Conservation (phyloP, 1,139 yeast genomes). For the Meyerozyma athensensis region DNA sequence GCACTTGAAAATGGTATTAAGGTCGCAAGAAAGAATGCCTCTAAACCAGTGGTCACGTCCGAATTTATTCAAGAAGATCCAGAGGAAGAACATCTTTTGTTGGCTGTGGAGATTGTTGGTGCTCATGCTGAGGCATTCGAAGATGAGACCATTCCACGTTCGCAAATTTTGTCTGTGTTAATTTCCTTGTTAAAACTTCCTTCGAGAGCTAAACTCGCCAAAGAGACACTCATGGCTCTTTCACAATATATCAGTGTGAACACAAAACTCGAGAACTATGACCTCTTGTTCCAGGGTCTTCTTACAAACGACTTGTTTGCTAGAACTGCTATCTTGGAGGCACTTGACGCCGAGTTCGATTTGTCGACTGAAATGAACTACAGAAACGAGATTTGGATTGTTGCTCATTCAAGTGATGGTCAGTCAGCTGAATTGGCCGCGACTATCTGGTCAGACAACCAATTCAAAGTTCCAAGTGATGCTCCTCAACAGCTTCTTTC, state of each 20-base stretch:
- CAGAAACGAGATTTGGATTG: slow-evolving; percentile 72
- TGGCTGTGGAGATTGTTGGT: slow-evolving; percentile 73
- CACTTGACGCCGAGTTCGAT: slow-evolving; percentile 83
- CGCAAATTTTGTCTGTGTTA: slow-evolving; percentile 55
- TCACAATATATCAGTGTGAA: slow-evolving; percentile 70
- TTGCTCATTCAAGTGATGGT: slow-evolving; percentile 69
- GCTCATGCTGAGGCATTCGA: slow-evolving; percentile 73
- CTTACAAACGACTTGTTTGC: slow-evolving; percentile 66
- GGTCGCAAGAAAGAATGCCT: slow-evolving; percentile 47
- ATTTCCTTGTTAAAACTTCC: slow-evolving; percentile 68
- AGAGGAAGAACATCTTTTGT: slow-evolving; percentile 78
- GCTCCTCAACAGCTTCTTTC: slow-evolving; percentile 43
- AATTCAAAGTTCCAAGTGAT: slow-evolving; percentile 40
- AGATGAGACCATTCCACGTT: slow-evolving; percentile 65
- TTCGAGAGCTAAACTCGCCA: slow-evolving; percentile 72
- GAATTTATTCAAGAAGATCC: slow-evolving; percentile 77
- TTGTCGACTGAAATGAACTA: slow-evolving; percentile 49
- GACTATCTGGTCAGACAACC: slow-evolving; percentile 83
- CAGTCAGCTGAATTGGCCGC: slow-evolving; percentile 61
- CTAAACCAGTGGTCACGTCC: slow-evolving; percentile 44
- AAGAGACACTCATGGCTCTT: slow-evolving; percentile 74
- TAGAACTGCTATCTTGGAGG: slow-evolving; percentile 74
- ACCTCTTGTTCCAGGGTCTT: slow-evolving; percentile 53
- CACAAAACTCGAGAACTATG: slow-evolving; percentile 52
- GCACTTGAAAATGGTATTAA: slow-evolving; percentile 58